Base-by-base conservation (phyloP, 768 basidiomycete species). In the Lentinula guzmanii region DNA sequence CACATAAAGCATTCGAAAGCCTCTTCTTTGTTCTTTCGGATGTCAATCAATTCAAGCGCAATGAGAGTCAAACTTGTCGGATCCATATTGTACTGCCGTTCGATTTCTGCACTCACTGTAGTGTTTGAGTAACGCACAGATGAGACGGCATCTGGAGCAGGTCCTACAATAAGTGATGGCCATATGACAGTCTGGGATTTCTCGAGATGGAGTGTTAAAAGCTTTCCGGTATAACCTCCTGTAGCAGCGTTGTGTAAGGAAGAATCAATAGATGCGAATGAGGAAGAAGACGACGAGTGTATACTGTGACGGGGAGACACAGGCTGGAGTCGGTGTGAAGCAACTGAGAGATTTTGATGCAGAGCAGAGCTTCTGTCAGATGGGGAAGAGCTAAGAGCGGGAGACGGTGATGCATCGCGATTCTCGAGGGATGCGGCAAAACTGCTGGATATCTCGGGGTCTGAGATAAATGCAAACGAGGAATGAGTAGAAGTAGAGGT, bases 1-100 rank as follows among this genome's bases (percentile, higher is more conserved):
- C 68, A 88, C 90, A 90, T 71, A 65, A 91, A 90, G 65, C 81
- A 90, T 74, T 92, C 90, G 64, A 93, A 93, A 3, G 91, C 91
- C 62, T 86, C 87, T 48, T 89, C 86, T 62, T 81, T 84, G 54
- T 91, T 83, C 68, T 86, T 86, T 52, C 88, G 79, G 53, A 93
- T 90, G 69, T 92, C 90, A 52, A 82, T 81, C 43, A 87, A 68
- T 65, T 93, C 91, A 46, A 91, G 74, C 8, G 81, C 91, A 62
- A 86, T 80, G 58, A 92, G 72, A 1, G 86, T 84, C 31, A 93
- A 75, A 72, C 90, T 92, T 13, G 91, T 93, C 1, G 91, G 86
- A 70, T 93, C 91, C 89, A 93, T 91, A 65, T 93, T 92, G 65
- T 89, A 93, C 66, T 82, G 80, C 51, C 82, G 79, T 61, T 91